Evolutionary conservation across 2,329 filamentous ascomycete species (phyloP).

Genomic region (Epicoccum sorghinum): DNA sequence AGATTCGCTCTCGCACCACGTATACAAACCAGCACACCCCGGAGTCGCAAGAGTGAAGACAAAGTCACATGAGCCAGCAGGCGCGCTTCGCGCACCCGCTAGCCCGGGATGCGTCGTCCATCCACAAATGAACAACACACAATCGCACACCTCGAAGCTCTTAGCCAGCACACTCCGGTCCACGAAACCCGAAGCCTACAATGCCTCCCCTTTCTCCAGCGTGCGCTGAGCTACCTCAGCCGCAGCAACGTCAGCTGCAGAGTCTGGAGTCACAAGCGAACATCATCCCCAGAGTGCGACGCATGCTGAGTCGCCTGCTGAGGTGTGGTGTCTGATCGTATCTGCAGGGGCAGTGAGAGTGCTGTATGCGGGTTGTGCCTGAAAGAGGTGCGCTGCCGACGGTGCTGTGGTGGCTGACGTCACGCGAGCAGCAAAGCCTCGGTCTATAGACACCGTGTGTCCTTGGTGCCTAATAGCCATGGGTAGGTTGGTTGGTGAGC

Average conservation of each 20-base stretch:
- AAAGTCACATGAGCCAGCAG: slow-evolving; percentile 11
- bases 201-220: background rate
- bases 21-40: background rate
- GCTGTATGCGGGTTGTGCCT: slow-evolving; percentile 1
- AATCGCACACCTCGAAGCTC: background rate
- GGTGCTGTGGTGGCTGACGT: background rate
- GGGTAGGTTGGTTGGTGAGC: too few species aligned
- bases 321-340: background rate
- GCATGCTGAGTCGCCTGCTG: slow-evolving; percentile 1
- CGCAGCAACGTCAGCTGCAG: slow-evolving; percentile 4
- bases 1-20: too few species aligned
- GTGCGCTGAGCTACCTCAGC: background rate
- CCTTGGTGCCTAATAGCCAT: too few species aligned
- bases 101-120: background rate
- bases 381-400: background rate
- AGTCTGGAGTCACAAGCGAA: slow-evolving; percentile 4
- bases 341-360: background rate
- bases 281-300: background rate
- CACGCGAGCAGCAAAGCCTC: background rate
- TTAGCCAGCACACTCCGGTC: background rate
- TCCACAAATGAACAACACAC: slow-evolving; percentile 4
- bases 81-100: slow-evolving; percentile 8
- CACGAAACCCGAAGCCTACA: background rate
- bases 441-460: too few species aligned
- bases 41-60: background rate